These are phyloP conservation scores for Quercus bicolor DNA, from an alignment of 306 rosid genomes.

Conservation along the genomic window DNA sequence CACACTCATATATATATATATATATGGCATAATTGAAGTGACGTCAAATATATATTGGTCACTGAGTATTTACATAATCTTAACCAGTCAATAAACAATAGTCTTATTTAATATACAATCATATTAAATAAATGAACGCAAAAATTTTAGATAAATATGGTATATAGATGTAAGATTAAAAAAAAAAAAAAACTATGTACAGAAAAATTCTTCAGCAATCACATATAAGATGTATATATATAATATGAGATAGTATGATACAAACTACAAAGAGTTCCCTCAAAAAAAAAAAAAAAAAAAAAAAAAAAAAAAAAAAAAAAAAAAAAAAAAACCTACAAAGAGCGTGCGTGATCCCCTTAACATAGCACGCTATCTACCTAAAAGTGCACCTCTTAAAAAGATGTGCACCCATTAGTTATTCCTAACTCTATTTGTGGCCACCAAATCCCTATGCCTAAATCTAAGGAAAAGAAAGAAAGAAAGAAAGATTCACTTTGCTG, in stretches of 20 bases:
- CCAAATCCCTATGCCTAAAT: conserved; percentile 29
- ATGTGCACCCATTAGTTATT: conserved; percentile 33
- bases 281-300: no score
- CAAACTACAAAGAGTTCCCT: conserved; percentile 18
- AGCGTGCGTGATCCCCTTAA: conserved; percentile 7
- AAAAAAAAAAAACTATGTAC: neutral
- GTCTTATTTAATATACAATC: no score
- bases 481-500: neutral
- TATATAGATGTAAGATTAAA: neutral
- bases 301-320: no score
- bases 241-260: conserved; percentile 15
- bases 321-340: neutral
- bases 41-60: no score
- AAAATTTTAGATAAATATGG: no score
- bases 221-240: conserved; percentile 19
- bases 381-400: conserved; percentile 12
- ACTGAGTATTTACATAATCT: no score
- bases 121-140: no score
- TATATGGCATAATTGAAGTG: no score
- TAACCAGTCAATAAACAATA: no score
- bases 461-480: neutral
- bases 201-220: neutral
- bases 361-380: conserved; percentile 15
- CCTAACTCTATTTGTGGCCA: conserved; percentile 22
- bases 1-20: no score